Evolutionary conservation across 441 rosid genomes (phyloP).

Genomic region (Raphanus hybrid): DNA sequence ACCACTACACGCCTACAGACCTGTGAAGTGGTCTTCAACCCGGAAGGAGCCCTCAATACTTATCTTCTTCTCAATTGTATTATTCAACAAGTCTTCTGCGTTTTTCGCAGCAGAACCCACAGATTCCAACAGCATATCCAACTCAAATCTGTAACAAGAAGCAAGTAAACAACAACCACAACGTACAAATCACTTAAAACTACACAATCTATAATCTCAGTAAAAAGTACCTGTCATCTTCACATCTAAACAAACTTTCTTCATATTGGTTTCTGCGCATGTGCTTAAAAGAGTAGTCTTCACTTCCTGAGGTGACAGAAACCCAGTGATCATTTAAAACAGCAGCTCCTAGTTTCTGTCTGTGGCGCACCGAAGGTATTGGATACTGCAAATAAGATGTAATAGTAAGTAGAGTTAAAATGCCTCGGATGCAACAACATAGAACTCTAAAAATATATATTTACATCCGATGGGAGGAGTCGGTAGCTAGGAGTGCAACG

Average conservation of each 20-base stretch:
- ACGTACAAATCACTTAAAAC: constrained; percentile 16
- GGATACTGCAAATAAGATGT: constrained; percentile 72
- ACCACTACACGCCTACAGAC: constrained; percentile 46
- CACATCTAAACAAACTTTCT: constrained; percentile 96
- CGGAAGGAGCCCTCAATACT: constrained; percentile 53
- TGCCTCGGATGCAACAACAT: constrained; percentile 16
- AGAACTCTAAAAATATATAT: constrained; percentile 30
- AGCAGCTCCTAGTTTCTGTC: constrained; percentile 85
- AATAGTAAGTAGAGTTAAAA: constrained; percentile 11
- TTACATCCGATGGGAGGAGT: constrained; percentile 89
- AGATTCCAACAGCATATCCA: constrained; percentile 98
- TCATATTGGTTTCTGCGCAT: constrained; percentile 98
- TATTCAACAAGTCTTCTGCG: constrained; percentile 78
- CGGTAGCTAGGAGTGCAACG: constrained; percentile 98
- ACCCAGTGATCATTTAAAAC: constrained; percentile 99
- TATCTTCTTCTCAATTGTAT: constrained; percentile 71
- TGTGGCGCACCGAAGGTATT: constrained; percentile 79
- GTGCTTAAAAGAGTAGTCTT: constrained; percentile 98
- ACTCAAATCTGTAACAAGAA: constrained; percentile 77
- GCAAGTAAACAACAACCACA: constrained; percentile 26
- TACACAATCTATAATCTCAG: constrained; percentile 1
- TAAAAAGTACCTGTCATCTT: constrained; percentile 84
- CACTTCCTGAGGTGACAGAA: constrained; percentile 99
- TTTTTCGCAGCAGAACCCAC: constrained; percentile 83
- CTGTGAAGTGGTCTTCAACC: constrained; percentile 86